Evolutionary conservation across 352 stramenopile genomes (phyloP), one percentile per base, ranked within the genome.

Genomic region (Blastocystis sp.): DNA sequence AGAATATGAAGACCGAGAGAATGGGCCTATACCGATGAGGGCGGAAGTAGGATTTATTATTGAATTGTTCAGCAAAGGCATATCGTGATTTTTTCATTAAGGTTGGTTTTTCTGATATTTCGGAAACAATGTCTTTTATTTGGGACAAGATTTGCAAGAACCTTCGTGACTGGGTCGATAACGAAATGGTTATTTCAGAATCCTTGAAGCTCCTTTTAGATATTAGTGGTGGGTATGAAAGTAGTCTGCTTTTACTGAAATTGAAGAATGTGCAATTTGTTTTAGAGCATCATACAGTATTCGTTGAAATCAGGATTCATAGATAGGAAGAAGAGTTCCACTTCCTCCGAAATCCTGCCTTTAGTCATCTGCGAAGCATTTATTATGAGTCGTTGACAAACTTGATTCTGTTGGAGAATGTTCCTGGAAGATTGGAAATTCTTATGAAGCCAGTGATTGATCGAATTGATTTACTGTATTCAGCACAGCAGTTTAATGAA

Each of bases 31-130:
- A 5, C 73, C 73, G 30, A 24, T n/a, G 34, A 16, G 53, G 2
- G 56, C 53, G 8, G 53, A 20, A 39, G 63, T 73, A 39, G 7
- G n/a, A 18, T 7, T 43, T 2, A 65, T 66, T 37, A 56, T 79
- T 59, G 37, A 34, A 59, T 56, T 59, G 53, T 79, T n/a, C 13
- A 59, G 30, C 26, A 53, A 18, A 81, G 70, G 73, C 73, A 9
- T 85, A 69, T 62, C 73, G 73, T 11, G 53, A 68, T 45, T 85
- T 85, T 37, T 68, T 85, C 50, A 62, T n/a, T 20, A 37, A 85
- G 18, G 53, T 66, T 5, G 73, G 73, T 9, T 85, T 85, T 18
- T 34, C 16, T 13, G 56, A 85, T 43, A 50, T 66, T 45, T 37
- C 39, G 6, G 26, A 85, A 30, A 55, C 47, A 20, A 37, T 85